Base-by-base conservation (phyloP, 352 stramenopile genomes). In the Globisporangium perplexum region DNA sequence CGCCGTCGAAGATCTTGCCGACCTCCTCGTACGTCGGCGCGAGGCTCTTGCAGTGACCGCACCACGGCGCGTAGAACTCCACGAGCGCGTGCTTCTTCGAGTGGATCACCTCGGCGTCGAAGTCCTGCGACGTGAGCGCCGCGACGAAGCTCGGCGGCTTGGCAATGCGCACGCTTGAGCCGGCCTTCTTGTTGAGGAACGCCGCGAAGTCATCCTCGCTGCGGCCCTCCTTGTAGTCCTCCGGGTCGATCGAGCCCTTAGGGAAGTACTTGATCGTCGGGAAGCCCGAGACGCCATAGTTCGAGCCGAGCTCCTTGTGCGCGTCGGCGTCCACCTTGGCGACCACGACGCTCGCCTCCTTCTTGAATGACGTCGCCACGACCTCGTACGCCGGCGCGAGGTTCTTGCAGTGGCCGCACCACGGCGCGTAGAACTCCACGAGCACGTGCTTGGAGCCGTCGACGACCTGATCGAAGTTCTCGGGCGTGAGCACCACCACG, bases 351-450 rank as follows among this genome's bases (percentile, higher is more conserved):
- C 84, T 82, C 42, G 81, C 65, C 18, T 82, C 65, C 55, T 96
- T 95, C 62, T 90, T 90, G 54, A 98, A 91, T 53, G 83, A 72
- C 53, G 76, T 82, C 20, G 88, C 92, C n/a, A 96, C 73, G n/a
- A 75, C 83, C 56, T 96, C 85, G 65, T 84, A 95, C 17, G 62
- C 67, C 2, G 84, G 84, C 35, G 80, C 81, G 55, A 95, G 68
- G 54, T 65, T 88, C 74, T 97, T 96, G 78, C 93, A 98, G 73
- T 98, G 93, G 35, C 93, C 93, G 56, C 91, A 98, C 91, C 91
- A 98, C 41, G 93, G 93, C 47, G 93, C 93, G 53, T 96, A 97
- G 63, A 98, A 98, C 69, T 98, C 83, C 46, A 95, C 69, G 50
- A 95, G 72, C 62, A 92, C 79, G 64, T 92, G 64, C 64, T 85